A percentile compares a stretch with the other conserved stretches of the same genome.
These are phyloP conservation scores for Paracoccidioides brasiliensis DNA, from an alignment of 2,329 filamentous ascomycete genomes.

Conservation along the genomic window DNA sequence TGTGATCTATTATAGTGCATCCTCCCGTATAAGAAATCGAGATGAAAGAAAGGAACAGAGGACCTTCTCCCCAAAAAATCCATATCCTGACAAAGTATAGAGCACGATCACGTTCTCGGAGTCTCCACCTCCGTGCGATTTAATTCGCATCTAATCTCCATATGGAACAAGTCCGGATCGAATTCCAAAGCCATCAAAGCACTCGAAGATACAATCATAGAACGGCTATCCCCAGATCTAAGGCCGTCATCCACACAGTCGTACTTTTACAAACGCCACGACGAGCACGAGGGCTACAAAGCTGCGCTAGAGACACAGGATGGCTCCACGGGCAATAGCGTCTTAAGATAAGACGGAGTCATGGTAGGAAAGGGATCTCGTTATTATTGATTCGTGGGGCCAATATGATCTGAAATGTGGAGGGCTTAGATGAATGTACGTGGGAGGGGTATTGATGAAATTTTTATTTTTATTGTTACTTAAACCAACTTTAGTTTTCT, in stretches of 20 bases:
- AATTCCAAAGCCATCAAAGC: slow-evolving; percentile 67
- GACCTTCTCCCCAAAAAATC: not conserved
- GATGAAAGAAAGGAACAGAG: not conserved
- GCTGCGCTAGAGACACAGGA: slow-evolving; percentile 19
- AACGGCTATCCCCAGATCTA: slow-evolving; percentile 59
- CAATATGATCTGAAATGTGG: not conserved
- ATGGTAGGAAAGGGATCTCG: not conserved
- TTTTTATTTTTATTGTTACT: not conserved
- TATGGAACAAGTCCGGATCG: slow-evolving; percentile 84
- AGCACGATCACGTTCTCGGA: slow-evolving; percentile 74
- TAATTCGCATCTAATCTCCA: slow-evolving; percentile 74
- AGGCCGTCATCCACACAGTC: slow-evolving; percentile 48
- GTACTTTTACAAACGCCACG: slow-evolving; percentile 72
- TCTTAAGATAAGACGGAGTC: not conserved
- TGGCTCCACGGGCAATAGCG: not conserved
- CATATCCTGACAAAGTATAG: slow-evolving; percentile 30
- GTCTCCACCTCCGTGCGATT: slow-evolving; percentile 78
- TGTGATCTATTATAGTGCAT: not conserved
- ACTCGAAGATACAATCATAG: slow-evolving; percentile 59
- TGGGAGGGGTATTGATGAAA: not conserved
- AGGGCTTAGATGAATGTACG: not conserved
- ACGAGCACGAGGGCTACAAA: slow-evolving; percentile 73
- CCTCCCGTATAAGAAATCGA: not conserved
- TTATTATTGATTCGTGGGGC: not conserved
- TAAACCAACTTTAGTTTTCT: not conserved